Percentiles rank a stretch among this genome's conserved stretches.
Evolutionary conservation across 2,329 filamentous ascomycete genomes (phyloP).

Genomic region (Nemania abortiva): DNA sequence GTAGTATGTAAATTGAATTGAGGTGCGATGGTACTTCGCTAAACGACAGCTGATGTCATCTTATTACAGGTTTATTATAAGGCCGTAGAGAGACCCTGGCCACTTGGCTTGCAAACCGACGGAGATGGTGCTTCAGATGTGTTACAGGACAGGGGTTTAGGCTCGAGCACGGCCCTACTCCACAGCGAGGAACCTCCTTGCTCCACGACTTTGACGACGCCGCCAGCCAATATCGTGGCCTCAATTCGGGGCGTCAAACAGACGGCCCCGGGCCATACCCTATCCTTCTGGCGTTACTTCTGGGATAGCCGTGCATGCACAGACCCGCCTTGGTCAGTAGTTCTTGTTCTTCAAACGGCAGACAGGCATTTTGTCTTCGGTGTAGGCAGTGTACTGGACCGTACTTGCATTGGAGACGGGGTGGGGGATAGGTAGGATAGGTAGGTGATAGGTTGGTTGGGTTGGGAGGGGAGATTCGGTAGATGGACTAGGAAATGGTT

Average conservation of each 20-base stretch:
- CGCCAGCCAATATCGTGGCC: conserved; percentile 31
- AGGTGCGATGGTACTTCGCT: neutral
- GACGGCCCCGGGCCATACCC: conserved; percentile 11
- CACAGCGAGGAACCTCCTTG: conserved; percentile 42
- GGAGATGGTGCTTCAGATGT: conserved; percentile 46
- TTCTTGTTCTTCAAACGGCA: neutral
- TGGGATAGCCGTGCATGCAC: conserved; percentile 19
- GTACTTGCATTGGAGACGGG: too few relatives aligned
- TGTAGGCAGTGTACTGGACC: too few relatives aligned
- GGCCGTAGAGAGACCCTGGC: conserved; percentile 8
- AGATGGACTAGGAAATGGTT: neutral
- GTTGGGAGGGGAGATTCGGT: too few relatives aligned
- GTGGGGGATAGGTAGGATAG: too few relatives aligned
- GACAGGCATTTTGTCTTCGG: neutral
- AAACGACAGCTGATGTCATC: conserved; percentile 24
- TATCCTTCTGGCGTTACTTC: neutral
- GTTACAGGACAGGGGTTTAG: conserved; percentile 48
- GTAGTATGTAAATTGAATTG: neutral
- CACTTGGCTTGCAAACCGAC: conserved; percentile 19
- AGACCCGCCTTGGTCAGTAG: conserved; percentile 1
- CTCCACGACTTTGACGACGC: conserved; percentile 16
- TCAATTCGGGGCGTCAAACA: conserved; percentile 22
- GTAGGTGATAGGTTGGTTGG: too few relatives aligned
- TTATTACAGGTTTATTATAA: conserved; percentile 19
- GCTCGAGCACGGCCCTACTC: conserved; percentile 33